phyloP scores from a whole-genome alignment of 805 yeast species.

The Ogataea nonfermentans region DNA sequence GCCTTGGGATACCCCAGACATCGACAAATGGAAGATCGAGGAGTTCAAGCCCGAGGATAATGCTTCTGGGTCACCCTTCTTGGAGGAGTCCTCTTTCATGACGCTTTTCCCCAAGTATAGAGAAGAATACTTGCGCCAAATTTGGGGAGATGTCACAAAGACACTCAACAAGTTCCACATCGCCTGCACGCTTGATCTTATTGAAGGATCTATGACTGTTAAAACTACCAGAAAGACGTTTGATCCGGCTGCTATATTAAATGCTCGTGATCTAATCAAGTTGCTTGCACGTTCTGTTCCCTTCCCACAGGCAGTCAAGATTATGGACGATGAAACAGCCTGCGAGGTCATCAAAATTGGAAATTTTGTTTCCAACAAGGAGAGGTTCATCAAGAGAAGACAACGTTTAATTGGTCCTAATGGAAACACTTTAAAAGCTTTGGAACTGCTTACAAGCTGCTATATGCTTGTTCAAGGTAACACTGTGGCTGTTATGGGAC shows the following conservation, averaged over 20 bases:
- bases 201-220: constrained; percentile 97
- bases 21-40: constrained; percentile 88
- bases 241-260: constrained; percentile 91
- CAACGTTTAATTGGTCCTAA: constrained; percentile 96
- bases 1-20: constrained; percentile 97
- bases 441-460: constrained; percentile 92
- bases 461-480: constrained; percentile 96
- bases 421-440: constrained; percentile 93
- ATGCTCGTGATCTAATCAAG: constrained; percentile 93
- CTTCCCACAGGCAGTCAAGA: constrained; percentile 91
- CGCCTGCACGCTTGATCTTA: constrained; percentile 82
- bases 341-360: constrained; percentile 97
- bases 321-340: constrained; percentile 87
- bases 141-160: constrained; percentile 92
- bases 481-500: constrained; percentile 97
- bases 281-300: constrained; percentile 95
- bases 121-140: constrained; percentile 80
- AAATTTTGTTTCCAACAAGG: constrained; percentile 82
- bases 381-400: constrained; percentile 90
- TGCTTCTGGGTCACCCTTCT: constrained; percentile 78
- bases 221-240: constrained; percentile 92
- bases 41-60: constrained; percentile 90
- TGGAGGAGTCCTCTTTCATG: constrained; percentile 96
- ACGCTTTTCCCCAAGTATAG: constrained; percentile 95
- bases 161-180: constrained; percentile 71